phyloP scores from a whole-genome alignment of 208 protist species.

The Crithidia bombi region DNA sequence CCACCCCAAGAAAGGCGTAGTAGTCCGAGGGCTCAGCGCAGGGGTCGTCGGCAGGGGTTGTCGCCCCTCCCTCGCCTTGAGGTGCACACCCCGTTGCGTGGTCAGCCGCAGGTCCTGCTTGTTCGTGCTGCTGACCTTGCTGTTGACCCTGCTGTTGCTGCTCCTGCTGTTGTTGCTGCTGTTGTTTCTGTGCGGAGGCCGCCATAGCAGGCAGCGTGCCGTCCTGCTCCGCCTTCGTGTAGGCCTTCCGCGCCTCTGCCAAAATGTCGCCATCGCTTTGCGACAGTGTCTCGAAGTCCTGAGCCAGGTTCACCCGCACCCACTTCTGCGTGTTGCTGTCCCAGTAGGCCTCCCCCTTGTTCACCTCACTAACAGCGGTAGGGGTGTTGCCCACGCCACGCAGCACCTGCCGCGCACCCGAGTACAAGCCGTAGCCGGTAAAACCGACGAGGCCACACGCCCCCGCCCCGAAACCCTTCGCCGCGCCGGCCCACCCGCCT shows the following conservation, averaged over 20 bases:
- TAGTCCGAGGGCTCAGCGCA: slow-evolving; percentile 31
- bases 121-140: no score
- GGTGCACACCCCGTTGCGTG: no score
- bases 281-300: slow-evolving; percentile 42
- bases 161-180: not conserved
- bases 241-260: slow-evolving; percentile 28
- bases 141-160: not conserved
- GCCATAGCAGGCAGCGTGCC: not conserved
- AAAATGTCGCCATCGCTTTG: slow-evolving; percentile 56
- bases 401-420: slow-evolving; percentile 41
- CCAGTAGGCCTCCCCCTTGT: slow-evolving; percentile 49
- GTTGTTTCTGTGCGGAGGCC: not conserved
- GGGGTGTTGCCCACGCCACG: slow-evolving; percentile 51
- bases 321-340: slow-evolving; percentile 50
- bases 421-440: slow-evolving; percentile 37
- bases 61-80: not conserved
- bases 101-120: not conserved
- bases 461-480: slow-evolving; percentile 48
- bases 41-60: not conserved
- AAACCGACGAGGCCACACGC: slow-evolving; percentile 28
- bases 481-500: slow-evolving; percentile 30
- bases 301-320: slow-evolving; percentile 45
- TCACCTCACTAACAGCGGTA: slow-evolving; percentile 38
- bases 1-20: slow-evolving; percentile 61
- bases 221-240: slow-evolving; percentile 24